phyloP scores from a whole-genome alignment of 2,329 filamentous ascomycete species.

The Phaeophleospora eucalypticola region DNA sequence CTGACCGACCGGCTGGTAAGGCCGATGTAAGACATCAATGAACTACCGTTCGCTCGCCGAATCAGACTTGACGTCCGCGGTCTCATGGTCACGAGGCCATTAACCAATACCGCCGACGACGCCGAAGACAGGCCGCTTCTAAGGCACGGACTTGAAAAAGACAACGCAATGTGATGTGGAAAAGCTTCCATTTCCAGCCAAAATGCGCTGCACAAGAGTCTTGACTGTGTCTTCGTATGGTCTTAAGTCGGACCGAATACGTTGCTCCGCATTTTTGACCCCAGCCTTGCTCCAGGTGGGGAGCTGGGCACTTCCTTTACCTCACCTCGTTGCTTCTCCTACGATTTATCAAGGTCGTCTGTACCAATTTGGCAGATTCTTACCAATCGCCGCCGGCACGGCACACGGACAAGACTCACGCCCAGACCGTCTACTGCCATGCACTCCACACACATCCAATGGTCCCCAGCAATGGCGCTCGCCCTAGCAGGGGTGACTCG shows the following conservation, averaged over 20 bases:
- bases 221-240: too few relatives aligned
- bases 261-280: not conserved
- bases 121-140: not conserved
- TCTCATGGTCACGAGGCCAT: not conserved
- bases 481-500: not conserved
- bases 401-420: not conserved
- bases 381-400: not conserved
- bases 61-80: not conserved
- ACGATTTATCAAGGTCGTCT: too few relatives aligned
- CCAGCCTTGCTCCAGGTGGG: conserved; percentile 1
- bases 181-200: not conserved
- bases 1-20: conserved; percentile 11
- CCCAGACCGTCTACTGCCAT: not conserved
- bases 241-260: not conserved
- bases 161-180: too few relatives aligned
- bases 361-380: not conserved
- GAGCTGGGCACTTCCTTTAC: not conserved
- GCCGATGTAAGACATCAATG: conserved; percentile 1
- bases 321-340: not conserved
- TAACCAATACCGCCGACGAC: not conserved
- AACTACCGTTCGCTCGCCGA: not conserved
- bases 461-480: not conserved
- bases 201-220: not conserved
- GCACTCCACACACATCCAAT: not conserved
- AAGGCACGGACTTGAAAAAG: not conserved